These are phyloP conservation scores for Cynanchum wilfordii DNA, from an alignment of 257 asterid species.

Conservation along the genomic window DNA sequence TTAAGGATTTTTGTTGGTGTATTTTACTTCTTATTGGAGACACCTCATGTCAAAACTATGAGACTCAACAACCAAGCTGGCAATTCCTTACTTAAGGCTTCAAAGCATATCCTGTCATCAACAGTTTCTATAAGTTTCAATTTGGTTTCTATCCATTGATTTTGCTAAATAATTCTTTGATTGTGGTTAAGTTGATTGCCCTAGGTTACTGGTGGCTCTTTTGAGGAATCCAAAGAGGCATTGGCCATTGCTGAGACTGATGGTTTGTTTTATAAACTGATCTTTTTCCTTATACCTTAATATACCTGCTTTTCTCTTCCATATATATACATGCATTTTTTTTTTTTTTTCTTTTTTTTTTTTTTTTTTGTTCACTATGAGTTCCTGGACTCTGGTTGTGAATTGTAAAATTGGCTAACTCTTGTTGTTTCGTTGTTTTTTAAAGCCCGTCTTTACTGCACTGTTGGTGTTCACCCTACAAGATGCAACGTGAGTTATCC, in stretches of 20 bases:
- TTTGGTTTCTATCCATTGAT: neutral
- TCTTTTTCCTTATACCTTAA: conserved; percentile 5
- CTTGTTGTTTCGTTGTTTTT: conserved; percentile 1
- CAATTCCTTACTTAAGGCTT: neutral
- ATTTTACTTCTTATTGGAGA: neutral
- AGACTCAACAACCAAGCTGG: neutral
- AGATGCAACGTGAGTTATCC: conserved; percentile 75
- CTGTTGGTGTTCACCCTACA: conserved; percentile 99
- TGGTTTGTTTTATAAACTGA: conserved; percentile 41
- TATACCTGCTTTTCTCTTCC: conserved; percentile 8
- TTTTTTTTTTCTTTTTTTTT: too few relatives aligned
- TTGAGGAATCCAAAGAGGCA: conserved; percentile 89
- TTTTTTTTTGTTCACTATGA: conserved; percentile 2
- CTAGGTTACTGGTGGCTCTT: conserved; percentile 95
- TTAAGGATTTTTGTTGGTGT: neutral
- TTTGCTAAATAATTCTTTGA: conserved; percentile 3
- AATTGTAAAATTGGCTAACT: neutral
- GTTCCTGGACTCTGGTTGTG: neutral
- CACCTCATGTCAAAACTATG: neutral
- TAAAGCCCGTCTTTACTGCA: conserved; percentile 90
- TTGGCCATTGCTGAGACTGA: conserved; percentile 95
- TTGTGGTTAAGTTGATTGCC: conserved; percentile 10
- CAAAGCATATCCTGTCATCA: neutral
- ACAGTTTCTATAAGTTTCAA: neutral
- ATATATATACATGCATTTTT: too few relatives aligned